A percentile compares a stretch with the other conserved stretches of the same genome.
These are phyloP conservation scores for Penicillium daleae DNA, from an alignment of 495 filamentous ascomycete species.

Conservation along the genomic window DNA sequence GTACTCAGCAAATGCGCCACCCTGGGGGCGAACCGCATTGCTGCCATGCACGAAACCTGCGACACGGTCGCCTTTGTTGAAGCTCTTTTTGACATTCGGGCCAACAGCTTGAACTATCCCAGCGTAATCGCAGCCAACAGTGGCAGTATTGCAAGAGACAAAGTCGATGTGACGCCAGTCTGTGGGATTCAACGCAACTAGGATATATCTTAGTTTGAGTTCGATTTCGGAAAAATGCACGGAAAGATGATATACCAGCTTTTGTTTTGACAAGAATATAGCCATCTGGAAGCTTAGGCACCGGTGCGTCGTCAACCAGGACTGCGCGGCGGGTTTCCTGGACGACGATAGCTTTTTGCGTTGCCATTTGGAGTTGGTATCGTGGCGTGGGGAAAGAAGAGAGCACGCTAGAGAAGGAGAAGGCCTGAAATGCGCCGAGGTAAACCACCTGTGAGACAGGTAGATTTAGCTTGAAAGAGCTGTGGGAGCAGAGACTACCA, in stretches of 20 bases:
- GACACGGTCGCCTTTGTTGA: conserved; percentile 54
- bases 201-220: conserved; percentile 14
- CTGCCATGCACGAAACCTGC: conserved; percentile 52
- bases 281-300: conserved; percentile 37
- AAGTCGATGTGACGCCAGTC: conserved; percentile 57
- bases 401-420: neutral
- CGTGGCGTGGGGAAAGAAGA: neutral
- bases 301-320: conserved; percentile 21
- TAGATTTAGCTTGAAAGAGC: neutral
- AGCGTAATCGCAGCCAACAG: conserved; percentile 59
- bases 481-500: neutral
- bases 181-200: conserved; percentile 58
- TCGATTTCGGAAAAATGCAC: neutral
- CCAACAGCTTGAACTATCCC: conserved; percentile 59
- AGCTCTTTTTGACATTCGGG: conserved; percentile 38
- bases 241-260: conserved; percentile 20
- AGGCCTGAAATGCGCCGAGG: neutral
- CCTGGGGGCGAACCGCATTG: conserved; percentile 47
- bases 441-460: conserved; percentile 7
- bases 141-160: conserved; percentile 29
- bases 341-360: conserved; percentile 23
- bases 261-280: conserved; percentile 53
- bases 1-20: conserved; percentile 60
- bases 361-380: conserved; percentile 14
- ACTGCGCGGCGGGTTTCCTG: conserved; percentile 19